A percentile compares a stretch with the other conserved stretches of the same genome.
Evolutionary conservation across 2,329 filamentous ascomycete genomes (phyloP).

Genomic region (Trichoderma pleuroti): DNA sequence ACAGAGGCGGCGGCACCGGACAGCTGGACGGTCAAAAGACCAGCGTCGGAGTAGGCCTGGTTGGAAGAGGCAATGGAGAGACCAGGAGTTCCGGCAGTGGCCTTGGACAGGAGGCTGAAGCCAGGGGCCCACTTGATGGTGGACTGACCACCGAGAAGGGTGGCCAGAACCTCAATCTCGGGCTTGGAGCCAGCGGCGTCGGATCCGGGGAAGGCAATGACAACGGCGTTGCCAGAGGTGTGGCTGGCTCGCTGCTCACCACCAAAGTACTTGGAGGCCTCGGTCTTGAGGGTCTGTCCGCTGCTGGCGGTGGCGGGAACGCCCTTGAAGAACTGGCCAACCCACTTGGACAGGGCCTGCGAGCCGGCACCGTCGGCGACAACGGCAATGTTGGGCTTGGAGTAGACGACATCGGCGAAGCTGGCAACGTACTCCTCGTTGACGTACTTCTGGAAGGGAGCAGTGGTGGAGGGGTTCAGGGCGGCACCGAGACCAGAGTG

Average conservation of each 20-base stretch:
- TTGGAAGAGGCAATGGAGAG: conserved; percentile 72
- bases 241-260: conserved; percentile 89
- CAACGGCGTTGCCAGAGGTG: conserved; percentile 72
- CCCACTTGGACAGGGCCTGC: conserved; percentile 78
- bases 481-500: conserved; percentile 85
- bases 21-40: conserved; percentile 80
- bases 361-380: conserved; percentile 84
- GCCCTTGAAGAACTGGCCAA: conserved; percentile 83
- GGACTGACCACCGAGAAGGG: conserved; percentile 85
- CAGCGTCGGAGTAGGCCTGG: conserved; percentile 87
- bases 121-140: conserved; percentile 94
- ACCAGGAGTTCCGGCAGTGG: conserved; percentile 61
- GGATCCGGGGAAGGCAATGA: conserved; percentile 90
- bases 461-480: conserved; percentile 67
- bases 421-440: conserved; percentile 69
- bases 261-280: conserved; percentile 82
- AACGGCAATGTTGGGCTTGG: conserved; percentile 86
- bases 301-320: conserved; percentile 54
- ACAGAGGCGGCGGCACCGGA: conserved; percentile 71
- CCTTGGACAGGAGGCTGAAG: conserved; percentile 86
- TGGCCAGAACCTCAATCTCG: conserved; percentile 80
- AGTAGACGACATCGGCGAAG: conserved; percentile 76
- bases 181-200: conserved; percentile 81
- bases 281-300: conserved; percentile 52
- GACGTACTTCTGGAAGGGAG: conserved; percentile 75